Base-by-base conservation (phyloP, 768 basidiomycete genomes). In the Pisolithus tinctorius region DNA sequence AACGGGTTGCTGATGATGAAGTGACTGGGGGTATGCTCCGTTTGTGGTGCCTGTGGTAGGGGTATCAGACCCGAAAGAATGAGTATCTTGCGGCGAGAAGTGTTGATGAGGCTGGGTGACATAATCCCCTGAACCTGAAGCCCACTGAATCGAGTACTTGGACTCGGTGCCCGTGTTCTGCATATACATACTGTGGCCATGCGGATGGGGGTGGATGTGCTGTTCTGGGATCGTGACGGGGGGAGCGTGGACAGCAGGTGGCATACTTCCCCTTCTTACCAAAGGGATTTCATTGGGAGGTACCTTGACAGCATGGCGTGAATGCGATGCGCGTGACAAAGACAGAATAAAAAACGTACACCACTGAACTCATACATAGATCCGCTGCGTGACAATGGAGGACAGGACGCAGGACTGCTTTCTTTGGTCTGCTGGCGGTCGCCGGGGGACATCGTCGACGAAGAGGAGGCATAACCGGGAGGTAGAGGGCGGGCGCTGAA, bases 401-500 rank as follows among this genome's bases (percentile, higher is more conserved):
- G 57, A 14, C 31, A 26, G 4, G 57, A 47, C 30, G 6, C n/a
- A 4, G 45, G 17, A 34, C 8, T 69, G 62, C 16, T 61, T 54
- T 25, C 59, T 63, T 34, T 58, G 37, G 47, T 36, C 45, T 58
- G 67, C 23, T 73, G 67, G 54, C 67, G 70, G 11, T 63, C 66
- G 23, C 65, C 64, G 6, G 76, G 71, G 1, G 75, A 74, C 23
- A 74, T 63, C 4, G 75, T 76, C 20, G 75, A 75, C 1, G 72
- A 59, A 14, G 76, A 75, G 0, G 76, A 76, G 34, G 74, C 59
- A 44, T 76, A 76, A 13, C 63, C 69, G 16, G 60, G 65, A 9
- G 58, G 47, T 25, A 41, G 40, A n/a, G 31, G 58, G 20, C 4
- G 55, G 6, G 17, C 55, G 56, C 27, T 66, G 66, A 34, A 56